Conservation (phyloP, 768 basidiomycete genomes). For the Mycena latifolia region DNA sequence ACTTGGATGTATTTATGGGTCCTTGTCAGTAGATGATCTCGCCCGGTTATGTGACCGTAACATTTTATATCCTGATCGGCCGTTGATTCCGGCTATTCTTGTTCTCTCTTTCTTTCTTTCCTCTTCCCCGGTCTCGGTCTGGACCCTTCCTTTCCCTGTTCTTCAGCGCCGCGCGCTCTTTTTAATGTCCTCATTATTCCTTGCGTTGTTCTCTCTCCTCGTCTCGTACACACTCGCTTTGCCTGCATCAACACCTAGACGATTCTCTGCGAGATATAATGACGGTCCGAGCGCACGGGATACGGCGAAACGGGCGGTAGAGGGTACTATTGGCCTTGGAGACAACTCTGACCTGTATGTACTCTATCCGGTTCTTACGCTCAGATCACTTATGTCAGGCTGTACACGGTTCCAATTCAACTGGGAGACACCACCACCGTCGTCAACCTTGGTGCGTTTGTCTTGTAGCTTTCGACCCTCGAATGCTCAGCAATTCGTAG, state of each 20-base stretch:
- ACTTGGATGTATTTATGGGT: constrained; percentile 21
- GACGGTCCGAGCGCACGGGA: constrained; percentile 6
- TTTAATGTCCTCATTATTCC: constrained; percentile 35
- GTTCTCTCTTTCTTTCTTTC: constrained; percentile 23
- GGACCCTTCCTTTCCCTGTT: constrained; percentile 36
- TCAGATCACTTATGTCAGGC: constrained; percentile 9
- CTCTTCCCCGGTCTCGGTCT: constrained; percentile 25
- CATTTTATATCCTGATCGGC: not conserved
- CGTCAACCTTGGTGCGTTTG: constrained; percentile 59
- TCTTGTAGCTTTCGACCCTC: not conserved
- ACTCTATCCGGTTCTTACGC: too few species aligned
- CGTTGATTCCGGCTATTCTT: constrained; percentile 8
- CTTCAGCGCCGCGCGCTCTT: constrained; percentile 44
- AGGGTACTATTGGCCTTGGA: constrained; percentile 51
- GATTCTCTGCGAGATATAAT: constrained; percentile 37
- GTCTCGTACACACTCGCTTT: constrained; percentile 34
- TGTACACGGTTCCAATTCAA: constrained; percentile 60
- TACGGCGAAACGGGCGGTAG: constrained; percentile 41
- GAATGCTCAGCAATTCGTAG: constrained; percentile 44
- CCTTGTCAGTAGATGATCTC: not conserved
- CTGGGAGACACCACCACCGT: constrained; percentile 56
- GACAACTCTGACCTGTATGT: constrained; percentile 38
- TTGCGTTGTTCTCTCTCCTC: constrained; percentile 34
- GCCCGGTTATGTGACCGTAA: constrained; percentile 1
- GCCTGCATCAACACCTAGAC: constrained; percentile 41